phyloP scores from a whole-genome alignment of 2,329 filamentous ascomycete genomes.

The Calonectria montana region DNA sequence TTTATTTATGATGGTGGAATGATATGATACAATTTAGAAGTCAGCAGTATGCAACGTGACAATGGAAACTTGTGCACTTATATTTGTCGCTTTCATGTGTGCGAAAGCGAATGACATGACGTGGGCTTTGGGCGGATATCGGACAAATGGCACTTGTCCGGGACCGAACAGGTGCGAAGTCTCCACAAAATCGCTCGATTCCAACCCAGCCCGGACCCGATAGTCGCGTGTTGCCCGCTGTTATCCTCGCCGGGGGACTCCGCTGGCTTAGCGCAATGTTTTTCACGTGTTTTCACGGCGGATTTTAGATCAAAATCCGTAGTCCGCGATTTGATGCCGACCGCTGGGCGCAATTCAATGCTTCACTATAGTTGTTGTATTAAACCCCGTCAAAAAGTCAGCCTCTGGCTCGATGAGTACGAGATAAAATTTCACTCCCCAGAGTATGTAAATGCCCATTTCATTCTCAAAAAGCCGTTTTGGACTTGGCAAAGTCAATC shows the following conservation, averaged over 20 bases:
- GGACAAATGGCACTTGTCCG: slow-evolving; percentile 21
- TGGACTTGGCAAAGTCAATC: no score
- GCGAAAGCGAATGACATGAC: neutral
- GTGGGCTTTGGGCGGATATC: neutral
- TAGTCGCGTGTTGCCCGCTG: neutral
- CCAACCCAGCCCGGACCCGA: neutral
- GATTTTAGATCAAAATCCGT: neutral
- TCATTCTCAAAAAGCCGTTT: no score
- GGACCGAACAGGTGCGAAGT: slow-evolving; percentile 10
- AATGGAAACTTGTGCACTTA: neutral
- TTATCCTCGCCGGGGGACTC: neutral
- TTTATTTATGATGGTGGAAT: neutral
- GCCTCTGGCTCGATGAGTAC: no score
- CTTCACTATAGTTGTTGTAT: neutral
- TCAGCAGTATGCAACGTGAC: neutral
- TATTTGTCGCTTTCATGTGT: neutral
- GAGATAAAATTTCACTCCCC: no score
- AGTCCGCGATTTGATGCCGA: neutral
- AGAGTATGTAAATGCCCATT: no score
- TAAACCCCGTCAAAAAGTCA: neutral
- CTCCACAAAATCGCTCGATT: neutral
- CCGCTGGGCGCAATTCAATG: neutral
- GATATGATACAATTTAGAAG: neutral
- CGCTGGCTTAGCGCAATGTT: neutral
- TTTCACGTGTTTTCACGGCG: neutral